Evolutionary conservation across 2,329 filamentous ascomycete genomes (phyloP).

Genomic region (Fusarium scirpi): DNA sequence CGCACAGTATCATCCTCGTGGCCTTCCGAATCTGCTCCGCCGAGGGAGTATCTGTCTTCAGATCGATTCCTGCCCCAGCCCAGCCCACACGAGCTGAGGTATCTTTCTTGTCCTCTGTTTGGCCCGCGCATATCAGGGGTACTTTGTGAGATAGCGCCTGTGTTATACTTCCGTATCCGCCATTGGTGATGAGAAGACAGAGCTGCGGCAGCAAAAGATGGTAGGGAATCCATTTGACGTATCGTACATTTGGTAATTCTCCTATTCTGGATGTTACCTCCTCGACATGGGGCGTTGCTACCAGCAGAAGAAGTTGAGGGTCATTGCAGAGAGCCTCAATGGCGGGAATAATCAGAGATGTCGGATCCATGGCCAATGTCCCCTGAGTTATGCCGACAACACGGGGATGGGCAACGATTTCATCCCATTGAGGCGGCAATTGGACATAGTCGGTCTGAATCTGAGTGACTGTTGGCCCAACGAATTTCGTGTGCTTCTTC

Average conservation of each 20-base stretch:
- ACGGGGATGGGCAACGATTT: constrained; percentile 42
- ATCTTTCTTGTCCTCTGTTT: constrained; percentile 54
- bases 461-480: constrained; percentile 52
- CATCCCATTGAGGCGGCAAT: constrained; percentile 52
- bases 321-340: constrained; percentile 51
- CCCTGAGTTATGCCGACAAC: constrained; percentile 56
- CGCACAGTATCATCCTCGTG: constrained; percentile 43
- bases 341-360: constrained; percentile 53
- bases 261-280: constrained; percentile 43
- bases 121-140: constrained; percentile 53
- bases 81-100: constrained; percentile 51
- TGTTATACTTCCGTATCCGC: constrained; percentile 54
- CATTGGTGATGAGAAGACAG: constrained; percentile 53
- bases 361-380: constrained; percentile 53
- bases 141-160: constrained; percentile 53
- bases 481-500: constrained; percentile 43
- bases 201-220: constrained; percentile 52
- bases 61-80: constrained; percentile 52
- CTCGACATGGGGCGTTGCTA: constrained; percentile 49
- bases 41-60: constrained; percentile 52
- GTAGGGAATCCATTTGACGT: constrained; percentile 54
- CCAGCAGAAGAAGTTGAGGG: constrained; percentile 48
- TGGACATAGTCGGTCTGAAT: constrained; percentile 15
- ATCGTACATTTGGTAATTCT: constrained; percentile 47
- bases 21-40: constrained; percentile 44